Evolutionary conservation across 345 rosid species (phyloP), one percentile per base, ranked within the genome.

Genomic region (Cardamine occulta): DNA sequence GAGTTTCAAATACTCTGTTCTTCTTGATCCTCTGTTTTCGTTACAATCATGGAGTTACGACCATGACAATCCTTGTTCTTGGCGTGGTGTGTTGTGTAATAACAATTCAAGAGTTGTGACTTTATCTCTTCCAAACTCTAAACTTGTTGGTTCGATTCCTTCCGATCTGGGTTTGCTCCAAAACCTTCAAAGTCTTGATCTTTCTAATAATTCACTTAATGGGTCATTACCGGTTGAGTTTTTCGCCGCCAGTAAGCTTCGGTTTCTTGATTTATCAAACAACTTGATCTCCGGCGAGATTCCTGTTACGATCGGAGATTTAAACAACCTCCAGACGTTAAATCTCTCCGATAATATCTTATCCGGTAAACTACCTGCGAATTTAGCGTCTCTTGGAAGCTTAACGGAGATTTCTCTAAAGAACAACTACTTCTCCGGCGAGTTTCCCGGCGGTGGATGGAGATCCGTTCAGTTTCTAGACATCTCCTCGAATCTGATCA

Each of bases 161-260:
- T 77, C 93, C 57, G 86, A 87, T 85, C 84, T 92, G 57, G 93
- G 91, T 63, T 74, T 80, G 70, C 75, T 92, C 70, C 68, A 76
- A 55, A 60, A 75, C 80, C 93, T 95, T 8, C 88, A 85, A 70
- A 81, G 21, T 9, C 88, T 95, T 56, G 85, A 95, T 47, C 86
- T 92, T 0, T 91, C 97, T 31, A 90, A 87, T 82, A 95, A 92
- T 82, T 92, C 85, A n/a, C 81, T 95, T 11, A 92, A 89, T 37
- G 96, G 93, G 49, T 84, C 97, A 23, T 79, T 95, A 47, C 88
- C 97, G 1, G 45, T 53, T 26, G 78, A 91, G 12, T 63, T 95
- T 52, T 88, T 90, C 80, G 74, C 81, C 51, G 80, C 93, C 26
- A 47, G 84, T 44, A 68, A 79, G 24, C 92, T 95, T 23, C 86